These are phyloP conservation scores for Pseudonitzschia multistriata DNA, from an alignment of 108 stramenopile genomes.

Conservation along the genomic window DNA sequence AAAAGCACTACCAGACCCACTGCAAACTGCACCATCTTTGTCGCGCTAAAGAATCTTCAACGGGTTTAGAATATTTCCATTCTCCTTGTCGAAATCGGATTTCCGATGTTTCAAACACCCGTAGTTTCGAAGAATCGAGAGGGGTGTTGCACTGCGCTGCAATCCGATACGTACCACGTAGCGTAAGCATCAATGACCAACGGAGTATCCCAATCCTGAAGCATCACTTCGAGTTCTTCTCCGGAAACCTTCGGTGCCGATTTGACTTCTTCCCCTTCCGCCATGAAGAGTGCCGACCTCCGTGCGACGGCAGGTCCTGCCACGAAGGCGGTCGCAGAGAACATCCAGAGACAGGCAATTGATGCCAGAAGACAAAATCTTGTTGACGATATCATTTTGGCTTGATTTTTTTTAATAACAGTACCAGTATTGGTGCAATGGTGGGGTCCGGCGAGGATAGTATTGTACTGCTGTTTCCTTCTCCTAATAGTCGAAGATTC, in stretches of 20 bases:
- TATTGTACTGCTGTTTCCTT: neutral
- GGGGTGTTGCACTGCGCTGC: neutral
- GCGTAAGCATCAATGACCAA: constrained; percentile 84
- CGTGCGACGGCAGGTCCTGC: neutral
- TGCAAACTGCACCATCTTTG: no score
- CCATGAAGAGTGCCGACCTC: neutral
- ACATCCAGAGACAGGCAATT: neutral
- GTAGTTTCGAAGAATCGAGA: neutral
- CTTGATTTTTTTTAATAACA: neutral
- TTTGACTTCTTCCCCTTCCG: constrained; percentile 3
- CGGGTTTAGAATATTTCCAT: no score
- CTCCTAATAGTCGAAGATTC: no score
- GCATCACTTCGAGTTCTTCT: constrained; percentile 72
- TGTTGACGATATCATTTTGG: neutral
- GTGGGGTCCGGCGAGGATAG: no score
- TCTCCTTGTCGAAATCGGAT: no score
- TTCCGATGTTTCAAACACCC: neutral
- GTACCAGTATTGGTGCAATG: no score
- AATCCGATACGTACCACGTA: constrained; percentile 54
- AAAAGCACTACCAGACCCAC: no score
- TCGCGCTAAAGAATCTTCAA: no score
- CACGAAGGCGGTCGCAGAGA: neutral
- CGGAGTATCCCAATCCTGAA: constrained; percentile 73
- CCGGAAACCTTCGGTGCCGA: constrained; percentile 51
- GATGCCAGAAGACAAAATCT: neutral